Conservation (phyloP, 108 stramenopile genomes). For the Skeletonema menzelii region DNA sequence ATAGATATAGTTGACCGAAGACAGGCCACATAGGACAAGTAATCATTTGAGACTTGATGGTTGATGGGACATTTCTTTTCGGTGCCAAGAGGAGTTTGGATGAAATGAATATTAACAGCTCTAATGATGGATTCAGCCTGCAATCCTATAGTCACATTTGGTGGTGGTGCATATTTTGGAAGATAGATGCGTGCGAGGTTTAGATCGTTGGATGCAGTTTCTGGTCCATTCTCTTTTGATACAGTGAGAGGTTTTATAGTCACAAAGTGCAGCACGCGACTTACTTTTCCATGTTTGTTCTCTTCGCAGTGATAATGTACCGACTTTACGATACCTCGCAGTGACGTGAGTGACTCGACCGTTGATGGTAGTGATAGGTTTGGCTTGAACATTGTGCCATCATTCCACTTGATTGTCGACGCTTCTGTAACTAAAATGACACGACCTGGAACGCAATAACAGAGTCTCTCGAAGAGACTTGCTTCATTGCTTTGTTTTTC, state of each 20-base stretch:
- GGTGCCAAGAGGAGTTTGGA: not conserved
- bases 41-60: conserved; percentile 1
- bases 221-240: not conserved
- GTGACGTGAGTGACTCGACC: conserved; percentile 35
- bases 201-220: not conserved
- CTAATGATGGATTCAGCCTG: conserved; percentile 57
- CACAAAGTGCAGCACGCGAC: conserved; percentile 35
- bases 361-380: conserved; percentile 28
- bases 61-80: not conserved
- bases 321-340: conserved; percentile 40
- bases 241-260: conserved; percentile 15
- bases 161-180: conserved; percentile 60
- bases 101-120: conserved; percentile 69
- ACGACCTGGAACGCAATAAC: conserved; percentile 54
- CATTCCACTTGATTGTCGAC: conserved; percentile 40
- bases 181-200: conserved; percentile 33
- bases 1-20: conserved; percentile 71
- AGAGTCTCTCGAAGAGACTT: conserved; percentile 37
- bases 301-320: conserved; percentile 32
- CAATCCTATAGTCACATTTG: conserved; percentile 48
- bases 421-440: conserved; percentile 62
- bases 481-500: conserved; percentile 1
- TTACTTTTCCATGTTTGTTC: conserved; percentile 4
- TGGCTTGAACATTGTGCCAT: not conserved
- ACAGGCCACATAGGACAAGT: conserved; percentile 55